Conservation (phyloP, 257 asterid genomes). For the Nicotiana noctiflora region DNA sequence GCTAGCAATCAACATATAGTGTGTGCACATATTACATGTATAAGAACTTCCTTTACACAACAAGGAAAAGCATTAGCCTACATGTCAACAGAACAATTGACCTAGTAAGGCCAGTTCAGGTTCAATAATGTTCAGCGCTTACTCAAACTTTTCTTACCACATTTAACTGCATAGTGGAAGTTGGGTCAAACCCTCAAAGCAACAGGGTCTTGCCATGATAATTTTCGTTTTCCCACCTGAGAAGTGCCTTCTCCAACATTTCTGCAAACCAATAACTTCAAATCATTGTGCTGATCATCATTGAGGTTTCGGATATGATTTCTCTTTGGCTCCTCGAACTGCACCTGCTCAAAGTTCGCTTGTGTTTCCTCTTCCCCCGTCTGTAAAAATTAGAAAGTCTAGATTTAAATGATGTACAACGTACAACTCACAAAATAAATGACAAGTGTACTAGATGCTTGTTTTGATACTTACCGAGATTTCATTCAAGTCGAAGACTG, state of each 20-base stretch:
- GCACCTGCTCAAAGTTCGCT: slow-evolving; percentile 23
- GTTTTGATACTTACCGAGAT: slow-evolving; percentile 41
- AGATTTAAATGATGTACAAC: not conserved
- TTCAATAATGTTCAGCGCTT: not conserved
- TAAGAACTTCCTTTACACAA: not conserved
- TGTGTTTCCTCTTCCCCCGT: slow-evolving; percentile 61
- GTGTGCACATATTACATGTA: not conserved
- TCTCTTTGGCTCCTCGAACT: slow-evolving; percentile 38
- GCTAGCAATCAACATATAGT: not conserved
- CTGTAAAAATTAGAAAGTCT: slow-evolving; percentile 20
- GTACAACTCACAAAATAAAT: not conserved
- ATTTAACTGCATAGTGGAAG: not conserved
- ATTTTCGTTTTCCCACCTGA: slow-evolving; percentile 59
- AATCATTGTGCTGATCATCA: slow-evolving; percentile 59
- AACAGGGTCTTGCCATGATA: slow-evolving; percentile 91
- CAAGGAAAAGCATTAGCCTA: not conserved
- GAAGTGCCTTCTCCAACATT: slow-evolving; percentile 64
- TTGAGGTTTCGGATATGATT: slow-evolving; percentile 31
- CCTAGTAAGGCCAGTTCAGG: not conserved
- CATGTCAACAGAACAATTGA: not conserved
- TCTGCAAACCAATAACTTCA: slow-evolving; percentile 60
- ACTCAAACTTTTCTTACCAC: not conserved
- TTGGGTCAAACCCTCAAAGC: slow-evolving; percentile 64
- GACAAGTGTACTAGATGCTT: not conserved
- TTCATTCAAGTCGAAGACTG: slow-evolving; percentile 73